Evolutionary conservation across 73 alveolate genomes (phyloP).

Genomic region (Tetrahymena thermophila): DNA sequence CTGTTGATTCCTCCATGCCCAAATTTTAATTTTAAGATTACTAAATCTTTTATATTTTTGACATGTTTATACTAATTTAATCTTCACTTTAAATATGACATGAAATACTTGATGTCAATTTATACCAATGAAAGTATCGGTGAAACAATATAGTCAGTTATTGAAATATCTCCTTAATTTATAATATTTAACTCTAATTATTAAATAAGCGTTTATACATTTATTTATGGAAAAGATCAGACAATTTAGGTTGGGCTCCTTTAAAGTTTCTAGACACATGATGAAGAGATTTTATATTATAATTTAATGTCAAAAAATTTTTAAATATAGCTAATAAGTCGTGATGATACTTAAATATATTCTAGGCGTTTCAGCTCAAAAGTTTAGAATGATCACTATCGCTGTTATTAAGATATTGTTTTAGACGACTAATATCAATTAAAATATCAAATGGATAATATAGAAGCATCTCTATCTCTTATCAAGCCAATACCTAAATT

Average conservation of each 20-base stretch:
- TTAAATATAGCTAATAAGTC: not conserved
- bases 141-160: not conserved
- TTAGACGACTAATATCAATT: not conserved
- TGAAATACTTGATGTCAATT: not conserved
- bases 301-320: not conserved
- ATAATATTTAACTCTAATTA: not conserved
- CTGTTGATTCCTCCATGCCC: not conserved
- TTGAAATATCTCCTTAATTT: not conserved
- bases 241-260: not conserved
- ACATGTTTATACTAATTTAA: not conserved
- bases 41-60: not conserved
- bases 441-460: not conserved
- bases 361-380: not conserved
- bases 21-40: not conserved
- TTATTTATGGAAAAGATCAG: not conserved
- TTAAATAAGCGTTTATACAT: not conserved
- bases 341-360: not conserved
- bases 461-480: not conserved
- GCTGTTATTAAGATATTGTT: not conserved
- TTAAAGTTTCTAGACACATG: not conserved
- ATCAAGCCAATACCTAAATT: not conserved
- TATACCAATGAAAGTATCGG: not conserved
- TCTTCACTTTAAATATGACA: not conserved
- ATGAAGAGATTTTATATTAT: not conserved
- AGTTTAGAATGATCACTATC: not conserved